phyloP scores from a whole-genome alignment of 352 stramenopile genomes.

The Phytophthora pluvialis region DNA sequence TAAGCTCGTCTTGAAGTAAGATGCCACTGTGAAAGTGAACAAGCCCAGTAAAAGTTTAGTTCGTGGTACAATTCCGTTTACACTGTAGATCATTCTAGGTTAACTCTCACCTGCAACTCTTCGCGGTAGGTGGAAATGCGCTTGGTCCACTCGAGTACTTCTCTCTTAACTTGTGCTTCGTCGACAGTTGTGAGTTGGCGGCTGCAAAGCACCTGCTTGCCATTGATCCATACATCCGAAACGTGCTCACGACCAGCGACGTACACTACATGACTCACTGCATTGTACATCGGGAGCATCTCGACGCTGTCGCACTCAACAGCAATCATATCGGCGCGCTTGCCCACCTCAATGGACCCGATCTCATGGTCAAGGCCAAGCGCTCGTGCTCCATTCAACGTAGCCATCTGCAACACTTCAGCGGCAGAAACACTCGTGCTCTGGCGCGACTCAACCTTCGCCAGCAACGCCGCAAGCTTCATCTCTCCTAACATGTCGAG shows the following conservation, averaged over 20 bases:
- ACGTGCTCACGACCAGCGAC: slow-evolving; percentile 82
- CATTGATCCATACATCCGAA: slow-evolving; percentile 91
- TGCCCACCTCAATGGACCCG: slow-evolving; percentile 86
- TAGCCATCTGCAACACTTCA: slow-evolving; percentile 85
- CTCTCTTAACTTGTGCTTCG: slow-evolving; percentile 56
- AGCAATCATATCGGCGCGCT: slow-evolving; percentile 84
- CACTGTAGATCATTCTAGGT: slow-evolving; percentile 5
- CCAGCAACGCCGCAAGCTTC: slow-evolving; percentile 85
- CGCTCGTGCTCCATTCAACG: slow-evolving; percentile 88
- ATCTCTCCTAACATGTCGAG: slow-evolving; percentile 92
- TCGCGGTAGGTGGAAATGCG: slow-evolving; percentile 40
- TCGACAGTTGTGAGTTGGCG: slow-evolving; percentile 80
- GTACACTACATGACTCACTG: slow-evolving; percentile 89
- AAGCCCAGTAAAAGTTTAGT: slow-evolving; percentile 1
- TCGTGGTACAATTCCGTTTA: slow-evolving; percentile 3
- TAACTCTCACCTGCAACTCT: slow-evolving; percentile 8
- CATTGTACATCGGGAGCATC: slow-evolving; percentile 89
- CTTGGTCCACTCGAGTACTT: slow-evolving; percentile 63
- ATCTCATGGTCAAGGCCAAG: slow-evolving; percentile 80
- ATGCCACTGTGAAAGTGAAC: neutral
- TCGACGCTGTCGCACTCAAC: slow-evolving; percentile 82
- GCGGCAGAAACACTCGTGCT: slow-evolving; percentile 64
- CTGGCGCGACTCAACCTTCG: slow-evolving; percentile 74
- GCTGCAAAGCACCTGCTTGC: slow-evolving; percentile 72
- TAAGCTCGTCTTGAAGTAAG: slow-evolving; percentile 56